phyloP scores from a whole-genome alignment of 306 rosid genomes.

The Dalbergia cultrata region DNA sequence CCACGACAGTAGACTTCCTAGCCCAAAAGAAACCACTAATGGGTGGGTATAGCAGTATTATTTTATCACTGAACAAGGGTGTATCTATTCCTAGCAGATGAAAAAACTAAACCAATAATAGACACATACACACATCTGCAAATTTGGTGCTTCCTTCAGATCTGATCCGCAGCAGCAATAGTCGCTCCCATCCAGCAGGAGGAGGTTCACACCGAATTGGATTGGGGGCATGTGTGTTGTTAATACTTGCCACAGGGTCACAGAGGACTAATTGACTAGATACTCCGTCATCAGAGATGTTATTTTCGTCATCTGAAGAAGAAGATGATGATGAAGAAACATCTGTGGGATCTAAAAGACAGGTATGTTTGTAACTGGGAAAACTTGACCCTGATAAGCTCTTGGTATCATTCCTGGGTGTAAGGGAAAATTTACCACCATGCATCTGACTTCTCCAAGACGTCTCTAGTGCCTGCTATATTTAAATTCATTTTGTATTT shows the following conservation, averaged over 20 bases:
- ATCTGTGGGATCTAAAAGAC: conserved; percentile 32
- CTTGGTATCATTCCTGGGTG: conserved; percentile 47
- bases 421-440: conserved; percentile 51
- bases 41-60: conserved; percentile 17
- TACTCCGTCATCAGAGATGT: no score
- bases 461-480: conserved; percentile 44
- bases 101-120: conserved; percentile 7
- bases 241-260: conserved; percentile 57
- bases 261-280: conserved; percentile 62
- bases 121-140: conserved; percentile 84
- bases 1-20: conserved; percentile 24
- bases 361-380: conserved; percentile 38
- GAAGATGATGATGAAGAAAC: no score
- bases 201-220: conserved; percentile 49
- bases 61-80: neutral
- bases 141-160: conserved; percentile 93
- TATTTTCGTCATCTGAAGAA: no score
- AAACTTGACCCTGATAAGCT: conserved; percentile 48
- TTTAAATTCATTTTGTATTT: neutral
- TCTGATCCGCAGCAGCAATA: conserved; percentile 80
- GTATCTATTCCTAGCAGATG: conserved; percentile 1
- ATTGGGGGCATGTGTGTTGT: conserved; percentile 47
- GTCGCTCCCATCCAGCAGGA: conserved; percentile 91
- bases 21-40: neutral
- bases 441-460: conserved; percentile 52